Conservation (phyloP, 169 alveolate genomes). For the Eimeria praecox region DNA sequence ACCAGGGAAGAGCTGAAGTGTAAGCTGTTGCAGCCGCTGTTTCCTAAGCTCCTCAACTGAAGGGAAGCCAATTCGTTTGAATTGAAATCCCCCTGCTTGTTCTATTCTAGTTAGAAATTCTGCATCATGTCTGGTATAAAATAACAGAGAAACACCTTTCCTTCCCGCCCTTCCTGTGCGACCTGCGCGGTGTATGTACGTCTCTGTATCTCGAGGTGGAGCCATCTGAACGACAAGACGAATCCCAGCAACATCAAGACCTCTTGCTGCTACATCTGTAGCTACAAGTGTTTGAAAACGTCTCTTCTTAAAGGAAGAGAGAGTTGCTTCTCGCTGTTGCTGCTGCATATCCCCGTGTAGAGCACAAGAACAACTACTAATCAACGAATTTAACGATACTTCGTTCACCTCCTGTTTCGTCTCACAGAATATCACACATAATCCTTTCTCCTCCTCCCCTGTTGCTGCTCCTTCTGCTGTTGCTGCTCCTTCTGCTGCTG, state of each 20-base stretch:
- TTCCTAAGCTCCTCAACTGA: slow-evolving; percentile 43
- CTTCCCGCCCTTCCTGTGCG: slow-evolving; percentile 90
- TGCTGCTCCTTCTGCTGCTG: neutral
- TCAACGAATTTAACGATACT: slow-evolving; percentile 88
- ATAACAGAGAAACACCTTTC: slow-evolving; percentile 86
- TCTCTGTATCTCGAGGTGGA: slow-evolving; percentile 92
- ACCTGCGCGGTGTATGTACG: slow-evolving; percentile 93
- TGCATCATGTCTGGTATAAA: slow-evolving; percentile 76
- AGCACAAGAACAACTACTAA: slow-evolving; percentile 88
- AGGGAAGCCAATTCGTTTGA: slow-evolving; percentile 85
- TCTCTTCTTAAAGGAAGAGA: slow-evolving; percentile 89
- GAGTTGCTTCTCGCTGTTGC: slow-evolving; percentile 93
- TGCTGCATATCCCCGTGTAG: slow-evolving; percentile 96
- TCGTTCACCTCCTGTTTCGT: slow-evolving; percentile 94
- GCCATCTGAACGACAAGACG: slow-evolving; percentile 92
- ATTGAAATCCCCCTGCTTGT: slow-evolving; percentile 58
- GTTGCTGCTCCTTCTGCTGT: slow-evolving; percentile 41
- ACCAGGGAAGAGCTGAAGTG: slow-evolving; percentile 57
- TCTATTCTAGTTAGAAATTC: slow-evolving; percentile 82
- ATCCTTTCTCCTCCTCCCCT: slow-evolving; percentile 86
- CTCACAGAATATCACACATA: slow-evolving; percentile 93
- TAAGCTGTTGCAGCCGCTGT: slow-evolving; percentile 48
- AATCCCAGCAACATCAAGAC: slow-evolving; percentile 95
- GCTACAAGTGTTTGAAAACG: slow-evolving; percentile 93
- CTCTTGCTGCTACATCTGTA: slow-evolving; percentile 96